phyloP scores from a whole-genome alignment of 345 rosid genomes.

The Eucalyptus curtisii region DNA sequence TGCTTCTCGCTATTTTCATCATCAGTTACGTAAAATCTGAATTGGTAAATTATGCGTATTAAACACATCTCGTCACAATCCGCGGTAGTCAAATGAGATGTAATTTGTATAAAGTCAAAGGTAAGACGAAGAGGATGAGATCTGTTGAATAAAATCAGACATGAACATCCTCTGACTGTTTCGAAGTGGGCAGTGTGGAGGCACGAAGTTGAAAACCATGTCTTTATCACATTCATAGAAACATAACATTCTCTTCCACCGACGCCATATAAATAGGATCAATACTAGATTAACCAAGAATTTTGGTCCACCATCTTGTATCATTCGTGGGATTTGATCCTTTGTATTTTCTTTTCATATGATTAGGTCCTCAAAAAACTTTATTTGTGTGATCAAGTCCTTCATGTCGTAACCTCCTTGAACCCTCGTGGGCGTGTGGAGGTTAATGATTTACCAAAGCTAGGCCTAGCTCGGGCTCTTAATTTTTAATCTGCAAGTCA shows the following conservation, averaged over 20 bases:
- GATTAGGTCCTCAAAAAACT: rapidly evolving
- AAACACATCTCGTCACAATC: background rate
- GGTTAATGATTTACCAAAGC: no score
- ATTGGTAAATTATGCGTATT: background rate
- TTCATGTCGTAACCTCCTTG: background rate
- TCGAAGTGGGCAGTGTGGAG: background rate
- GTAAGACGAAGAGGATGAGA: background rate
- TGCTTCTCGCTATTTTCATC: background rate
- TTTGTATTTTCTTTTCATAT: background rate
- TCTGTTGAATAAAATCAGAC: background rate
- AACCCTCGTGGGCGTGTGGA: no score
- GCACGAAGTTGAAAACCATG: background rate
- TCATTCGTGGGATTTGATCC: background rate
- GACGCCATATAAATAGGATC: background rate
- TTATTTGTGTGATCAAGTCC: background rate
- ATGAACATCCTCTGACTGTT: background rate
- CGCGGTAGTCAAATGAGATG: background rate
- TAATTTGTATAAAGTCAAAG: background rate
- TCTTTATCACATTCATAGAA: background rate
- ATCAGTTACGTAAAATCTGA: background rate
- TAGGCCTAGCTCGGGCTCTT: no score
- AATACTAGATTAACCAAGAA: background rate
- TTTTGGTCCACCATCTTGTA: background rate
- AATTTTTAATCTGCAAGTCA: no score
- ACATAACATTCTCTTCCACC: background rate